Evolutionary conservation across 2,329 filamentous ascomycete genomes (phyloP).

Genomic region (Trichoderma cornu-damae): DNA sequence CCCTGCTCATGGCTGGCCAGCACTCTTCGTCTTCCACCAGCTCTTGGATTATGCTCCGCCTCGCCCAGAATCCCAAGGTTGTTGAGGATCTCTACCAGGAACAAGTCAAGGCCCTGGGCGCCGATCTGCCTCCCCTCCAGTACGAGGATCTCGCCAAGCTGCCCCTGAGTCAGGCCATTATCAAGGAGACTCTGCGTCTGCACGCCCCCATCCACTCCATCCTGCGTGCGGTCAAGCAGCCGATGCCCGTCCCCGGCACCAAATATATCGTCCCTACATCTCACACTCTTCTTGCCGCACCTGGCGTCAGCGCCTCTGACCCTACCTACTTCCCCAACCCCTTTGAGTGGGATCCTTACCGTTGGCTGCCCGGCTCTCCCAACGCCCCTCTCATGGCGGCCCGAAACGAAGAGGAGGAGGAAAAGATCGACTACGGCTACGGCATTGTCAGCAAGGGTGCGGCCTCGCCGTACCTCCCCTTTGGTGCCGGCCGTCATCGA

Average conservation of each 20-base stretch:
- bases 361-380: constrained; percentile 68
- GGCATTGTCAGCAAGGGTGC: constrained; percentile 89
- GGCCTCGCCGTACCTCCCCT: constrained; percentile 84
- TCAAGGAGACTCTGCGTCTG: constrained; percentile 88
- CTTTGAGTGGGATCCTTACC: constrained; percentile 79
- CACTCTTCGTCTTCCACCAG: constrained; percentile 82
- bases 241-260: constrained; percentile 77
- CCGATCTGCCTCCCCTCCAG: constrained; percentile 66
- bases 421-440: constrained; percentile 89
- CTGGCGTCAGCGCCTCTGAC: constrained; percentile 71
- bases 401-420: constrained; percentile 55
- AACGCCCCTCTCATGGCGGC: constrained; percentile 44
- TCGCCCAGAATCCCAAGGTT: constrained; percentile 71
- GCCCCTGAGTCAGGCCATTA: constrained; percentile 73
- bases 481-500: constrained; percentile 85
- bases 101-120: constrained; percentile 67
- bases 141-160: constrained; percentile 76
- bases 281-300: constrained; percentile 78
- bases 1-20: constrained; percentile 85
- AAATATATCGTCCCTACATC: constrained; percentile 75
- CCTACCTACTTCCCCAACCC: constrained; percentile 76
- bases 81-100: constrained; percentile 79
- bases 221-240: constrained; percentile 83
- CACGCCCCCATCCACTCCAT: constrained; percentile 95
- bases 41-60: constrained; percentile 77